Evolutionary conservation across 2,329 filamentous ascomycete genomes (phyloP).

Genomic region (Volutella citrinella): DNA sequence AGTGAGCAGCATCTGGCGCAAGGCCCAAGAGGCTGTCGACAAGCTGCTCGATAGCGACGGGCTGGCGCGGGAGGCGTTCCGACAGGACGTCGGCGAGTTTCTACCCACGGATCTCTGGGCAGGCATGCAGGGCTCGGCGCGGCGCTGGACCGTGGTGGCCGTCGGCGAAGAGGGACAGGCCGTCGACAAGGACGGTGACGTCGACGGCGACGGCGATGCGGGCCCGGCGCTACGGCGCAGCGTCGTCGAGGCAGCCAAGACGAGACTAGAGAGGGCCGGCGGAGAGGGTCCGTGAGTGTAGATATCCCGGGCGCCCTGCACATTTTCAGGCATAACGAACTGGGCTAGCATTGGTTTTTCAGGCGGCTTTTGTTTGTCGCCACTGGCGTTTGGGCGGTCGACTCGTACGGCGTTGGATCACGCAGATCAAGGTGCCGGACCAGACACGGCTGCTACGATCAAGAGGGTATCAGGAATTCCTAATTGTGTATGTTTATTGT

Average conservation of each 20-base stretch:
- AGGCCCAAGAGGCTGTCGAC: constrained; percentile 74
- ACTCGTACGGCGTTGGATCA: too few species aligned
- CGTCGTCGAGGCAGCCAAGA: constrained; percentile 22
- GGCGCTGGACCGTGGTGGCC: constrained; percentile 47
- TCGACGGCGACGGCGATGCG: constrained; percentile 9
- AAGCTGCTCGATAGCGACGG: constrained; percentile 72
- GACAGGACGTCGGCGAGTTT: constrained; percentile 78
- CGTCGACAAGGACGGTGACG: constrained; percentile 3
- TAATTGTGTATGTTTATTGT: too few species aligned
- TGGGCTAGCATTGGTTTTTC: too few species aligned
- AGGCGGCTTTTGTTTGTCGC: too few species aligned
- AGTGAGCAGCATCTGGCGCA: constrained; percentile 70
- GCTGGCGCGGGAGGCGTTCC: constrained; percentile 72
- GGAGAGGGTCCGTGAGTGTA: constrained; percentile 11
- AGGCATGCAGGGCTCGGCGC: constrained; percentile 62
- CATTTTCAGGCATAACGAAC: too few species aligned
- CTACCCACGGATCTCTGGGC: constrained; percentile 87
- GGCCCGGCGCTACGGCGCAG: constrained; percentile 16
- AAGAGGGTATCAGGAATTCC: too few species aligned
- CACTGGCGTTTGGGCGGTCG: too few species aligned
- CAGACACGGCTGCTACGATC: too few species aligned
- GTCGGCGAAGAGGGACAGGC: constrained; percentile 32
- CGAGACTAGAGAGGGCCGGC: constrained; percentile 12
- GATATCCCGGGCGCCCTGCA: background rate
- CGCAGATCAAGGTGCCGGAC: too few species aligned